Evolutionary conservation across 371 early-diverging fungal genomes (phyloP), one percentile per base, ranked within the genome.

Genomic region (Mortierella sp.): DNA sequence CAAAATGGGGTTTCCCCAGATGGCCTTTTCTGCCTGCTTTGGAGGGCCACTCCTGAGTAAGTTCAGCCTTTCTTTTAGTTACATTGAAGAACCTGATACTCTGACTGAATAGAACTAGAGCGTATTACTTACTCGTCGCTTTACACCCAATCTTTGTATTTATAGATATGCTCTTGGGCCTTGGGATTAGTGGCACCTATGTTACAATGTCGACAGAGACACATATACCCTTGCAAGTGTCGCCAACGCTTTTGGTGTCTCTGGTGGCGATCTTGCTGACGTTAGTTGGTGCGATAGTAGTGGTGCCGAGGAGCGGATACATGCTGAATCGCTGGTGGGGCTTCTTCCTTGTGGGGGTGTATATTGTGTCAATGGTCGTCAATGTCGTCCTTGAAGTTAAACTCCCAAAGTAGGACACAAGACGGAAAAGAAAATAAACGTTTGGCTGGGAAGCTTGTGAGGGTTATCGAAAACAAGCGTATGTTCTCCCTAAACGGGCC

Each of bases 1-100:
- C 10, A 91, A 89, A 71, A 92, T 95, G 93, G 97, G 97, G 2
- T 95, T 92, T 77, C 96, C 97, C 2, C 90, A 92, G 79, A 97
- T 97, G 96, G 96, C 96, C 0, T 90, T 97, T 77, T 92, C 94
- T 44, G 97, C 96, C 2, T 96, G 96, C 78, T 96, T 96, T 87
- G 96, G 96, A n/a, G 94, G 95, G 3, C 96, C 96, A 10, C 91
- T 96, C 92, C 83, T 96, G 26, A 95, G 94, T 94, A 91, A 86
- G 90, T 89, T 45, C n/a, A 5, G 42, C 6, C 26, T 34, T 3
- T 68, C 16, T n/a, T 5, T 47, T 55, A n/a, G 28, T 54, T 34
- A 24, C 38, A 57, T 48, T 38, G n/a, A 52, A 28, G 4, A 24
- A 38, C 42, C 42, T 28, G 45, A 34, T 34, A 13, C 19, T 55